Evolutionary conservation across 495 filamentous ascomycete genomes (phyloP).

Genomic region (Lophium mytilinum): DNA sequence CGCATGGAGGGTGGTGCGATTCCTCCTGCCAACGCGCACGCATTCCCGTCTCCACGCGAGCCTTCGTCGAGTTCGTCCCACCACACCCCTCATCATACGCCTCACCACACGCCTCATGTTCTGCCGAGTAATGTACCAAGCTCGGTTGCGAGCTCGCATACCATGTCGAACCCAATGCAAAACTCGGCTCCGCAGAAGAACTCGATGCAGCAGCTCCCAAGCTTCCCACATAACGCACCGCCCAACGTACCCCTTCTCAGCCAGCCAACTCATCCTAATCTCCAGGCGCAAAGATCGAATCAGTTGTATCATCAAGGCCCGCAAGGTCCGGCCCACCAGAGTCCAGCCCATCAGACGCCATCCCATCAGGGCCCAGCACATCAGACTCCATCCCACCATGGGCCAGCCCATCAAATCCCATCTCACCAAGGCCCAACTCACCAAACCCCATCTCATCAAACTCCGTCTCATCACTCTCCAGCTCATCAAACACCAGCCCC

Average conservation of each 20-base stretch:
- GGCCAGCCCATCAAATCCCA: background rate
- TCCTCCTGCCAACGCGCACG: background rate
- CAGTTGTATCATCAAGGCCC: too few relatives aligned
- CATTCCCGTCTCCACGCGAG: slow-evolving; percentile 17
- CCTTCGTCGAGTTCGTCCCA: slow-evolving; percentile 13
- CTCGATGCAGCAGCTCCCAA: background rate
- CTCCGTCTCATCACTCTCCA: slow-evolving; percentile 10
- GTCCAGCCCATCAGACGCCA: too few relatives aligned
- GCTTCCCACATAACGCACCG: slow-evolving; percentile 11
- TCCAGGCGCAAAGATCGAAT: too few relatives aligned
- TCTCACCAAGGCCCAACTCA: too few relatives aligned
- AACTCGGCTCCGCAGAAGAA: too few relatives aligned
- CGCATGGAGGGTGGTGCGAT: slow-evolving; percentile 24
- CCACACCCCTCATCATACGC: slow-evolving; percentile 2
- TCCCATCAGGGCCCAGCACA: background rate
- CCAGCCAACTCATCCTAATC: background rate
- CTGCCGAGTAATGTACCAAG: too few relatives aligned
- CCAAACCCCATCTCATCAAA: background rate
- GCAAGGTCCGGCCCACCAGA: too few relatives aligned
- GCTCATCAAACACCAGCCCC: slow-evolving; percentile 2
- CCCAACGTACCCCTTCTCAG: slow-evolving; percentile 3
- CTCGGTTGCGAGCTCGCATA: too few relatives aligned
- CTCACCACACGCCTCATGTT: too few relatives aligned
- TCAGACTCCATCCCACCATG: background rate
- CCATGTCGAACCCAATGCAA: too few relatives aligned